phyloP scores from a whole-genome alignment of 1,139 yeast species.

The Geotrichum macrosporum region DNA sequence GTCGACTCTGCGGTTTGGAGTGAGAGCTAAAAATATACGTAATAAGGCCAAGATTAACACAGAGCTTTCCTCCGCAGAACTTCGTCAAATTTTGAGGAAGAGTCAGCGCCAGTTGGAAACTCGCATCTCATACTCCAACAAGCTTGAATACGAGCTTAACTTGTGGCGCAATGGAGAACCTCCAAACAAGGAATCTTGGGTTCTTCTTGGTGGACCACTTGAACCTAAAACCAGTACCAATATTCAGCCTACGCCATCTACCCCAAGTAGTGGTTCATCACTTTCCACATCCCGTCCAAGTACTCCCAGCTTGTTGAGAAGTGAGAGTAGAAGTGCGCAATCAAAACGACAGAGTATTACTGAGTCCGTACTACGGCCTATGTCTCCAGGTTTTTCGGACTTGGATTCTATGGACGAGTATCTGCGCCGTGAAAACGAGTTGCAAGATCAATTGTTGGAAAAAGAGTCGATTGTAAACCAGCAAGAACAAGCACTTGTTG shows the following conservation, averaged over 20 bases:
- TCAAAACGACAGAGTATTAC: constrained; percentile 5
- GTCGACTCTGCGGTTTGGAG: constrained; percentile 75
- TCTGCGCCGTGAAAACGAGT: constrained; percentile 36
- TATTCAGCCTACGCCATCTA: constrained; percentile 1
- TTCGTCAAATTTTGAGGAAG: constrained; percentile 48
- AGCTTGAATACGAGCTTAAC: constrained; percentile 50
- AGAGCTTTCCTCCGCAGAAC: constrained; percentile 57
- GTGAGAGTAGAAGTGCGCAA: background rate
- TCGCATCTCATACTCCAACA: constrained; percentile 43
- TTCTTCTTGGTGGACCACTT: constrained; percentile 14
- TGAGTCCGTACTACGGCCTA: constrained; percentile 1
- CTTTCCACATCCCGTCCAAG: constrained; percentile 17
- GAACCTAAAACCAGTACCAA: background rate
- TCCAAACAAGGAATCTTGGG: constrained; percentile 39
- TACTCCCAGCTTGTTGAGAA: constrained; percentile 13
- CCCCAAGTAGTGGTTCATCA: constrained; percentile 15
- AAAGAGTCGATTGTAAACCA: constrained; percentile 32
- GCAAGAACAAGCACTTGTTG: constrained; percentile 25
- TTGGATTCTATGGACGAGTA: constrained; percentile 30
- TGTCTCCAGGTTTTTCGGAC: constrained; percentile 10
- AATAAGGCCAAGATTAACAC: constrained; percentile 67
- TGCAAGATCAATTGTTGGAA: constrained; percentile 38
- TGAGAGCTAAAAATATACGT: constrained; percentile 67
- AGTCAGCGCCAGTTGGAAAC: constrained; percentile 49
- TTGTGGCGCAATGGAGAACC: constrained; percentile 48